Base-by-base conservation (phyloP, 768 basidiomycete species). In the Crucibulum laeve region DNA sequence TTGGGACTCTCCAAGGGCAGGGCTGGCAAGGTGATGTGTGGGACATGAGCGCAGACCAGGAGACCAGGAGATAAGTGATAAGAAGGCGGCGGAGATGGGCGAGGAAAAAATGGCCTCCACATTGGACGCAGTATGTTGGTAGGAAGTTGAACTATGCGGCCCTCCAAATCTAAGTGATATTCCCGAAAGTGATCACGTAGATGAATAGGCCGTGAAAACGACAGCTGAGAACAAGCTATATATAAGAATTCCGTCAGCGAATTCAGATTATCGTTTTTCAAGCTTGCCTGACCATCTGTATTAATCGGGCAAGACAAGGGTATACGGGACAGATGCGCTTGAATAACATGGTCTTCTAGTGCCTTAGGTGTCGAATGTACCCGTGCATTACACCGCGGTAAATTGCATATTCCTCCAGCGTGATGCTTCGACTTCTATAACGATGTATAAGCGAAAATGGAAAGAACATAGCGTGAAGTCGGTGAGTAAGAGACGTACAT, bases 381-480 rank as follows among this genome's bases (percentile, higher is more conserved):
- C 15, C 41, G 25, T 14, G 41, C 41, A 33, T 33, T 42, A 21
- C 41, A 42, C n/a, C 28, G 28, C 8, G 41, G 41, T n/a, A 42
- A 21, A 42, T 25, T 19, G 22, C 41, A 42, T 5, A 14, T 37
- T 14, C 35, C 19, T 13, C 19, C 19, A n/a, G n/a, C n/a, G 19
- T 37, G n/a, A 15, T 15, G n/a, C 19, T 37, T 37, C 35, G 35
- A 37, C 10, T 11, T 19, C 35, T 37, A 19, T n/a, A 13, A 14
- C 10, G 19, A 37, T n/a, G n/a, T n/a, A 37, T 37, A 14, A 13
- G 18, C 14, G 19, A 37, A 37, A 15, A 15, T 37, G 5, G 19
- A 37, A 3, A 37, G 19, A 37, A 10, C 8, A n/a, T 8, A 30
- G 19, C 5, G 35, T 10, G 35, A 37, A 13, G 15, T 32, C 14